These are phyloP conservation scores for Populus hybrid DNA, from an alignment of 441 rosid genomes.

Conservation along the genomic window DNA sequence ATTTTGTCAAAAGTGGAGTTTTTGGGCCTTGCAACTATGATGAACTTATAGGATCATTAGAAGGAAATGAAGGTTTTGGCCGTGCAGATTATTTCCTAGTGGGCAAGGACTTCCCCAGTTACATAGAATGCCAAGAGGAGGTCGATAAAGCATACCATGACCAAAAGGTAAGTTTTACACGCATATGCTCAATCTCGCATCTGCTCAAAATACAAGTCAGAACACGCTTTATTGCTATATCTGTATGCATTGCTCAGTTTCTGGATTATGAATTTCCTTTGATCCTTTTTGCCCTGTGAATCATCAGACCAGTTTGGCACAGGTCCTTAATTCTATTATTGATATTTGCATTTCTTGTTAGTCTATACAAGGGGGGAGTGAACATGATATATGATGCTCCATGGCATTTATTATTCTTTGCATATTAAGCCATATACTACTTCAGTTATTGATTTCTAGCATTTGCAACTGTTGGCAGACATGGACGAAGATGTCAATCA, in stretches of 20 bases:
- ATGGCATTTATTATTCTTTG: not conserved
- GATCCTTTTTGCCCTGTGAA: not conserved
- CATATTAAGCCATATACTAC: not conserved
- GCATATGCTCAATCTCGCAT: not conserved
- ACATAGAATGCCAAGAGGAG: constrained; percentile 80
- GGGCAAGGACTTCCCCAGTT: constrained; percentile 94
- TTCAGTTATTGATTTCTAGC: constrained; percentile 4
- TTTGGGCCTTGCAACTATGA: constrained; percentile 69
- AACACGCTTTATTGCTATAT: not conserved
- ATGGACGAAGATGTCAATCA: constrained; percentile 90
- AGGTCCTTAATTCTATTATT: not conserved
- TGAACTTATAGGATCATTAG: constrained; percentile 76
- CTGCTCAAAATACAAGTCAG: not conserved
- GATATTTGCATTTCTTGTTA: not conserved
- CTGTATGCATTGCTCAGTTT: not conserved
- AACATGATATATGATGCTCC: too few relatives aligned
- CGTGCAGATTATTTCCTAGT: constrained; percentile 90
- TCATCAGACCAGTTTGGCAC: not conserved
- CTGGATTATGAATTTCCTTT: not conserved
- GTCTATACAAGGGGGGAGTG: not conserved
- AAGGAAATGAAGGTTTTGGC: constrained; percentile 91
- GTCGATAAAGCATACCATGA: constrained; percentile 80
- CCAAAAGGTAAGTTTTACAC: constrained; percentile 48
- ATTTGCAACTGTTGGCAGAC: constrained; percentile 37
- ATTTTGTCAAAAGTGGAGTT: constrained; percentile 64